These are phyloP conservation scores for Alternaria gansuensis DNA, from an alignment of 2,329 filamentous ascomycete species.

Conservation along the genomic window DNA sequence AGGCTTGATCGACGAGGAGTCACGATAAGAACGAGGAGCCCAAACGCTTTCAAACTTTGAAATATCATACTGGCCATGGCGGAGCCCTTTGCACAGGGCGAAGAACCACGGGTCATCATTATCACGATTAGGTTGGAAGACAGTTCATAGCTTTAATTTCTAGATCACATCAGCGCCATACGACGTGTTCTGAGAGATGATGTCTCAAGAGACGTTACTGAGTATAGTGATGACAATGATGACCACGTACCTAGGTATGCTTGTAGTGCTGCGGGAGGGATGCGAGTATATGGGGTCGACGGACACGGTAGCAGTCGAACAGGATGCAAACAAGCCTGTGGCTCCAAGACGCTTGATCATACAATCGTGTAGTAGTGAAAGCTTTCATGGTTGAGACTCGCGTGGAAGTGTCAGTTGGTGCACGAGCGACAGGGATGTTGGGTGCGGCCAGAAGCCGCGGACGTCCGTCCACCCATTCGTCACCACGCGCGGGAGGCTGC, in stretches of 20 bases:
- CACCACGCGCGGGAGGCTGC: conserved; percentile 21
- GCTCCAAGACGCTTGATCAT: neutral
- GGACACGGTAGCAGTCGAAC: too few species aligned
- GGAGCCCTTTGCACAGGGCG: neutral
- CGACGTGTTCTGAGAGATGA: neutral
- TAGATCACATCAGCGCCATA: neutral
- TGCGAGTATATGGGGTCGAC: too few species aligned
- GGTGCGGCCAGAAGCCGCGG: conserved; percentile 21
- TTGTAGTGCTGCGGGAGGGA: too few species aligned
- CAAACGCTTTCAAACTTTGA: neutral
- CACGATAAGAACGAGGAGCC: neutral
- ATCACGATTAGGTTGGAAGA: neutral
- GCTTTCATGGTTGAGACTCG: neutral
- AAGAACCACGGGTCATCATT: neutral
- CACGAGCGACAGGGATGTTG: conserved; percentile 17
- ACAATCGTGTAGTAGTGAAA: neutral
- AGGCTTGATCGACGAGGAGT: neutral
- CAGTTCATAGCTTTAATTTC: neutral
- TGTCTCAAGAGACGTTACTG: neutral
- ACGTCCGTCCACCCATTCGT: conserved; percentile 22
- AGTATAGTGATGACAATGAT: neutral
- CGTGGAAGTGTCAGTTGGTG: neutral
- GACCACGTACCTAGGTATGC: too few species aligned
- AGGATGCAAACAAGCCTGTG: too few species aligned
- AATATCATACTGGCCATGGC: neutral